A percentile compares a stretch with the other conserved stretches of the same genome.
phyloP scores from a whole-genome alignment of 2,329 filamentous ascomycete genomes.

The Fusarium setosum region DNA sequence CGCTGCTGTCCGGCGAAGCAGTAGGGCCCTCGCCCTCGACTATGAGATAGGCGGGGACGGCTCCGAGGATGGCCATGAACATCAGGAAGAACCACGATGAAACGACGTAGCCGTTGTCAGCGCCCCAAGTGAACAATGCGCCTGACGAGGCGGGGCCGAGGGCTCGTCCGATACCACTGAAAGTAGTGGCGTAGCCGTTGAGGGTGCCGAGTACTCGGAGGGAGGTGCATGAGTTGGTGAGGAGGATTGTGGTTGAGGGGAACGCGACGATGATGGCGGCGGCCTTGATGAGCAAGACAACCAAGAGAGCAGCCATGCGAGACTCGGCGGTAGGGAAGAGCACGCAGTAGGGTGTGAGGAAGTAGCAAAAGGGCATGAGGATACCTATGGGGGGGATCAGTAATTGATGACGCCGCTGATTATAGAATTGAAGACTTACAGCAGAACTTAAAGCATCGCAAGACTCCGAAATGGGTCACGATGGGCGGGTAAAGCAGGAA shows the following conservation, averaged over 20 bases:
- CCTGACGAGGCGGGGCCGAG: conserved; percentile 81
- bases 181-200: conserved; percentile 89
- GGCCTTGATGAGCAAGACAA: conserved; percentile 79
- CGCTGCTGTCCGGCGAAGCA: conserved; percentile 47
- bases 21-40: conserved; percentile 78
- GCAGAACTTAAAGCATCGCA: conserved; percentile 78
- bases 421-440: conserved; percentile 47
- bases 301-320: conserved; percentile 73
- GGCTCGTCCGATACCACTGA: conserved; percentile 83
- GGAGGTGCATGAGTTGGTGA: conserved; percentile 86
- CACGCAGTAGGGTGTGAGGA: conserved; percentile 84
- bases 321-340: conserved; percentile 61
- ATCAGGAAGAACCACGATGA: conserved; percentile 86
- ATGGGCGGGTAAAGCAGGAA: conserved; percentile 86
- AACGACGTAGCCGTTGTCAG: conserved; percentile 80
- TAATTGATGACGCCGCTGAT: accelerated
- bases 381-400: conserved; percentile 58
- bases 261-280: conserved; percentile 85
- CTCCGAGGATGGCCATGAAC: conserved; percentile 70
- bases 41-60: conserved; percentile 79
- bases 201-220: conserved; percentile 83
- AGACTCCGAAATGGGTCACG: conserved; percentile 77
- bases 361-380: conserved; percentile 79
- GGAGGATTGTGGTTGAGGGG: conserved; percentile 87
- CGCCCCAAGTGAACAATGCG: conserved; percentile 78